phyloP scores from a whole-genome alignment of 371 early-diverging fungal genomes.

The Mortierella sp. region DNA sequence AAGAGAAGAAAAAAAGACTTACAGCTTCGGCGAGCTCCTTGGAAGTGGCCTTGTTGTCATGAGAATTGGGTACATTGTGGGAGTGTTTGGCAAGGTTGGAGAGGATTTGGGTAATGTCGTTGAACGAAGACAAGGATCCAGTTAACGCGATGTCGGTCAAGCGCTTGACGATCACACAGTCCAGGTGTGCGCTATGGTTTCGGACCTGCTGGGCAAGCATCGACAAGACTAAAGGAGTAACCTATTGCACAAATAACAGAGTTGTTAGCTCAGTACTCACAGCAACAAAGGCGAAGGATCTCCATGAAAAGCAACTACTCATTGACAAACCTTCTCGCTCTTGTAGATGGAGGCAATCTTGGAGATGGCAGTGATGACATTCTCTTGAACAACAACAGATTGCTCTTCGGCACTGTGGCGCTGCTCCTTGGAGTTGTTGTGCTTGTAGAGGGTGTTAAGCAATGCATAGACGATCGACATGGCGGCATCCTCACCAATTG shows the following conservation, averaged over 20 bases:
- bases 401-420: conserved; percentile 58
- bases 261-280: background rate
- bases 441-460: conserved; percentile 66
- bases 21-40: conserved; percentile 61
- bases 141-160: conserved; percentile 75
- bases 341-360: conserved; percentile 77
- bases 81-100: conserved; percentile 65
- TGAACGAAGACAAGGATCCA: conserved; percentile 64
- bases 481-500: conserved; percentile 60
- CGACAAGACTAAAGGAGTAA: conserved; percentile 73
- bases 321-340: conserved; percentile 62
- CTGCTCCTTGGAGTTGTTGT: conserved; percentile 45
- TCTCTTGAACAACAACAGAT: conserved; percentile 66
- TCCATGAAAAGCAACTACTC: too few species aligned
- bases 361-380: conserved; percentile 73
- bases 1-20: conserved; percentile 25
- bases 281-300: too few species aligned
- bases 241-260: conserved; percentile 31
- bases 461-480: conserved; percentile 69
- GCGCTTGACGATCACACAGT: conserved; percentile 66
- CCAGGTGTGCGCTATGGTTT: conserved; percentile 63
- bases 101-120: conserved; percentile 69
- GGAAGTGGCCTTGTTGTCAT: conserved; percentile 66
- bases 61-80: conserved; percentile 42
- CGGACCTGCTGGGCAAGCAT: conserved; percentile 73